phyloP scores from a whole-genome alignment of 768 basidiomycete genomes.

The Macrolepiota fuliginosa region DNA sequence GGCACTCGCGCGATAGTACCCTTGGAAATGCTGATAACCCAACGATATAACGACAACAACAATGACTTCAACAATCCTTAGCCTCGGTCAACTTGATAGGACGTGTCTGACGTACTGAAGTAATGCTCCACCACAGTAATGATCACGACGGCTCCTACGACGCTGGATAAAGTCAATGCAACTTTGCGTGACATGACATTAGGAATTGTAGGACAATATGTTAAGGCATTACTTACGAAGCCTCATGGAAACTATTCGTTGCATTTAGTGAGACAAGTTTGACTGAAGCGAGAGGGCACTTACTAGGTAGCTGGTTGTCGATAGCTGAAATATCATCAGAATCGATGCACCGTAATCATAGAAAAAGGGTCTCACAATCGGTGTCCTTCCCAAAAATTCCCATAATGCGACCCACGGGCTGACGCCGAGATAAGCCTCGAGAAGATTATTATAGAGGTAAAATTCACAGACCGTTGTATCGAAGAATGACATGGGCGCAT shows the following conservation, averaged over 20 bases:
- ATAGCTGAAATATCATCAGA: constrained; percentile 36
- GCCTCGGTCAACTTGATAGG: background rate
- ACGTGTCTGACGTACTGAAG: constrained; percentile 44
- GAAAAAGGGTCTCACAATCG: constrained; percentile 40
- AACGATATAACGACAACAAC: constrained; percentile 49
- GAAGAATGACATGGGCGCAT: constrained; percentile 77
- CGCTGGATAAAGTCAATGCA: constrained; percentile 46
- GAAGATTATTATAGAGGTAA: background rate
- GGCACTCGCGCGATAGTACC: constrained; percentile 69
- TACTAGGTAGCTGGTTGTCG: constrained; percentile 60
- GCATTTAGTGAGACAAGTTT: background rate
- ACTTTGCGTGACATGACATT: constrained; percentile 27
- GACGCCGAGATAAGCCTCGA: background rate
- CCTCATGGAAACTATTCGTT: constrained; percentile 48
- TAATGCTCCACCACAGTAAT: constrained; percentile 59
- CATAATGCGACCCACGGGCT: constrained; percentile 61
- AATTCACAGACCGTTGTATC: constrained; percentile 52
- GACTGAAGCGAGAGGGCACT: constrained; percentile 13
- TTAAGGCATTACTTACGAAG: constrained; percentile 39
- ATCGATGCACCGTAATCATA: background rate
- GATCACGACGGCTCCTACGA: constrained; percentile 50
- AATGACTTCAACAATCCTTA: constrained; percentile 38
- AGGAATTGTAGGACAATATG: background rate
- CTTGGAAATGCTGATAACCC: constrained; percentile 65
- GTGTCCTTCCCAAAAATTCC: constrained; percentile 67